Evolutionary conservation across 257 asterid genomes (phyloP).

Genomic region (Solanum piurae): DNA sequence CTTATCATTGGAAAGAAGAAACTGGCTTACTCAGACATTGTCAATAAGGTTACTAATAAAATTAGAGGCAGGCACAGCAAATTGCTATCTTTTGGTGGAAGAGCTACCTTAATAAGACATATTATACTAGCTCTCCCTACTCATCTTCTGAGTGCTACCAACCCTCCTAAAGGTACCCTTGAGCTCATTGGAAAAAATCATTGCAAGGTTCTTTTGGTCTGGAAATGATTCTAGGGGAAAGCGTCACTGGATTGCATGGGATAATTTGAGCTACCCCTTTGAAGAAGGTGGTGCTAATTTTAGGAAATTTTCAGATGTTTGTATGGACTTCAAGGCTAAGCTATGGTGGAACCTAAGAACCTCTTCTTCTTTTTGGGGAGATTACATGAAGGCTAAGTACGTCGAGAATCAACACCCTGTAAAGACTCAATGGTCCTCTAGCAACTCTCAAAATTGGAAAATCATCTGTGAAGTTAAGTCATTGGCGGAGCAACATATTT

Average conservation of each 20-base stretch:
- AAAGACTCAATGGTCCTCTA: too few relatives aligned
- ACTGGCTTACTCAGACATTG: background rate
- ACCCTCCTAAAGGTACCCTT: background rate
- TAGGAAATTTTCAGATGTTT: background rate
- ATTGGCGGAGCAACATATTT: too few relatives aligned
- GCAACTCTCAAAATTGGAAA: too few relatives aligned
- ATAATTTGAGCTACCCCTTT: background rate
- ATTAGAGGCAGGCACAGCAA: background rate
- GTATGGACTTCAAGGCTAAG: too few relatives aligned
- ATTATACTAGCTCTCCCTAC: background rate
- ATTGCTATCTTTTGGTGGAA: background rate
- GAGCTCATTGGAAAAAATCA: background rate
- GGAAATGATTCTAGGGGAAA: background rate
- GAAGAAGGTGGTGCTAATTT: background rate
- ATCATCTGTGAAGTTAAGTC: background rate
- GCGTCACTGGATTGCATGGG: background rate
- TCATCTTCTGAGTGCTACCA: background rate
- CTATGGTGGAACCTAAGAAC: background rate
- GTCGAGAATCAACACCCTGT: background rate
- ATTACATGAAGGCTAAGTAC: background rate
- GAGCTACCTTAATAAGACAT: background rate
- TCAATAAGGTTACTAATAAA: background rate
- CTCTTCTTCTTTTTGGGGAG: background rate
- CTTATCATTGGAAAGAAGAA: too few relatives aligned
- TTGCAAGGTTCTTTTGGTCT: background rate